Evolutionary conservation across 441 rosid species (phyloP).

Genomic region (Erysimum cheiri): DNA sequence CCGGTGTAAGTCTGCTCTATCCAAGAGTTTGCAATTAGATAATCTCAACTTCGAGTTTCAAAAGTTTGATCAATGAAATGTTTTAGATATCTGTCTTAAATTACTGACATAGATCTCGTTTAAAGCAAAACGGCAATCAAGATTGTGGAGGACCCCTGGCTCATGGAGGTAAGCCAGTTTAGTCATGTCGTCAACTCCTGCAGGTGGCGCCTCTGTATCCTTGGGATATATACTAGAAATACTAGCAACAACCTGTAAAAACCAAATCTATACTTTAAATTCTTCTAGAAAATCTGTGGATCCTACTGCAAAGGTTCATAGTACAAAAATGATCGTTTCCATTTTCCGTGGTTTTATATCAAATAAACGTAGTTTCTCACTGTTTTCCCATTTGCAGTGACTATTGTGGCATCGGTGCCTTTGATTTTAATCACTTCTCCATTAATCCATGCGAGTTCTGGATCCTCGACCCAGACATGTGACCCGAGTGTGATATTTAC

Average conservation of each 20-base stretch:
- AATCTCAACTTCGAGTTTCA: not conserved
- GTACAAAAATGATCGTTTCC: not conserved
- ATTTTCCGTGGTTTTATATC: constrained; percentile 15
- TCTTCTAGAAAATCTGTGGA: not conserved
- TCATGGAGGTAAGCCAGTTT: constrained; percentile 77
- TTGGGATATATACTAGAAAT: constrained; percentile 62
- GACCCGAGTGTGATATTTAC: constrained; percentile 75
- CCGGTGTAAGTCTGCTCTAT: constrained; percentile 71
- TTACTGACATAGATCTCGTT: constrained; percentile 76
- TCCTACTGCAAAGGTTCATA: constrained; percentile 11
- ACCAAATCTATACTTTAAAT: constrained; percentile 1
- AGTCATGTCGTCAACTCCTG: constrained; percentile 87
- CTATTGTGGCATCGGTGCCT: constrained; percentile 55
- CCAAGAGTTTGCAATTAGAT: constrained; percentile 41
- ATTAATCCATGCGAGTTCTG: constrained; percentile 66
- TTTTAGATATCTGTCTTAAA: not conserved
- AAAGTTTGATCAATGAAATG: constrained; percentile 9
- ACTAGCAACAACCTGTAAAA: constrained; percentile 52
- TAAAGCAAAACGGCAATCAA: constrained; percentile 57
- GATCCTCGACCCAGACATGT: constrained; percentile 78
- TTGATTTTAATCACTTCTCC: constrained; percentile 63
- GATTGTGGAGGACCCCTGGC: constrained; percentile 77
- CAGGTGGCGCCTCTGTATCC: constrained; percentile 68
- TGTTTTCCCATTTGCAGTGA: constrained; percentile 53
- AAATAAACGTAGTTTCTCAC: constrained; percentile 47